A percentile compares a stretch with the other conserved stretches of the same genome.
Conservation (phyloP, 2,329 filamentous ascomycete genomes). For the Epichloe uncinata region DNA sequence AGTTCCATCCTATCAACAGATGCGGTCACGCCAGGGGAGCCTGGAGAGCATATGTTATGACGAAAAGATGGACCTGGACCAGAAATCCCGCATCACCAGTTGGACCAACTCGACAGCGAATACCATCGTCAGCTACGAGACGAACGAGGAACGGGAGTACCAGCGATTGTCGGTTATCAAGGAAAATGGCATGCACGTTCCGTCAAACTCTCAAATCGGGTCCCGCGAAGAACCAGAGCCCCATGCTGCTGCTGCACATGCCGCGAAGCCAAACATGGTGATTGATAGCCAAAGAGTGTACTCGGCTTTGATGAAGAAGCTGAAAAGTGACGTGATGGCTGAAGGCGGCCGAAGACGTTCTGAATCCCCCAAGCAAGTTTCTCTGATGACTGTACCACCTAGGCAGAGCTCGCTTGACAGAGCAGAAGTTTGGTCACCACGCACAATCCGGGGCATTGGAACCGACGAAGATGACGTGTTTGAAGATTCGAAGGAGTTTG, state of each 20-base stretch:
- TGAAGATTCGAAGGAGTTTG: conserved; percentile 1
- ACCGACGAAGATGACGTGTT: conserved; percentile 23
- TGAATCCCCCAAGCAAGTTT: background rate
- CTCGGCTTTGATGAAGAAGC: conserved; percentile 47
- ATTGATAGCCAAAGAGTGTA: conserved; percentile 48
- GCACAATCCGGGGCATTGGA: conserved; percentile 21
- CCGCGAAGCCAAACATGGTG: conserved; percentile 11
- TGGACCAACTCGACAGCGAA: conserved; percentile 53
- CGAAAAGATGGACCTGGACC: conserved; percentile 27
- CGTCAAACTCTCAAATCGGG: conserved; percentile 21
- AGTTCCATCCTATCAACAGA: conserved; percentile 30
- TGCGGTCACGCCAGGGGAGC: conserved; percentile 41
- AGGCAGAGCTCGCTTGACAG: conserved; percentile 9
- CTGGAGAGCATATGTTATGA: conserved; percentile 34
- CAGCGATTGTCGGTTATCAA: conserved; percentile 53
- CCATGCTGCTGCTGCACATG: conserved; percentile 1
- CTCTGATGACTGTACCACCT: conserved; percentile 4
- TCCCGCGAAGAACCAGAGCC: background rate
- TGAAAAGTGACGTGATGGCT: conserved; percentile 26
- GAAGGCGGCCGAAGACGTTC: conserved; percentile 4
- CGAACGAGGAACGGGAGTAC: conserved; percentile 30
- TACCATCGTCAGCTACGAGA: conserved; percentile 33
- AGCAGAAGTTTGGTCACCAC: conserved; percentile 10
- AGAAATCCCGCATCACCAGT: conserved; percentile 56
- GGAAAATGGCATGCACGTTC: conserved; percentile 32